phyloP scores from a whole-genome alignment of 768 basidiomycete species.

The Phanerochaete carnosa region DNA sequence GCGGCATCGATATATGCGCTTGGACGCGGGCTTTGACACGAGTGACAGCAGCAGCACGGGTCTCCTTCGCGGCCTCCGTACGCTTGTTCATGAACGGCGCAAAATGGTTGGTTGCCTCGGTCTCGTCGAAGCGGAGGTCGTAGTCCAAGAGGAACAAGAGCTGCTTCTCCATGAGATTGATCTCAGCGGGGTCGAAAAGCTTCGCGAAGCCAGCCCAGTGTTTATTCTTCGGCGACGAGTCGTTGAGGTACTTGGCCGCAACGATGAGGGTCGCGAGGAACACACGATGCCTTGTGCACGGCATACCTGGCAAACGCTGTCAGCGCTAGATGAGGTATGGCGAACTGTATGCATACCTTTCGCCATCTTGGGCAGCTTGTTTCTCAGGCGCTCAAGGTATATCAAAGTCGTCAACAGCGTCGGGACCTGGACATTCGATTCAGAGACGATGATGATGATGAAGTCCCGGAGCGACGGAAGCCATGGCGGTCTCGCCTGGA shows the following conservation, averaged over 20 bases:
- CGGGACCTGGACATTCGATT: conserved; percentile 85
- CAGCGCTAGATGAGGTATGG: neutral
- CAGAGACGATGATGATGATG: conserved; percentile 74
- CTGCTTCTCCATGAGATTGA: conserved; percentile 98
- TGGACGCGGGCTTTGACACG: conserved; percentile 55
- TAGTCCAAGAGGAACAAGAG: conserved; percentile 90
- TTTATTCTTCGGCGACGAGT: conserved; percentile 91
- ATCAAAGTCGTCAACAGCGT: conserved; percentile 89
- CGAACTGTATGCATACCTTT: conserved; percentile 56
- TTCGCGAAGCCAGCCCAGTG: conserved; percentile 85
- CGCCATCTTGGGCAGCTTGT: conserved; percentile 76
- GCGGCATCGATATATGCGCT: conserved; percentile 40
- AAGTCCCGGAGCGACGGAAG: conserved; percentile 78
- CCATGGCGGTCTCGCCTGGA: conserved; percentile 20
- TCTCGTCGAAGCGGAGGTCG: conserved; percentile 86
- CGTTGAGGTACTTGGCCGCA: conserved; percentile 95
- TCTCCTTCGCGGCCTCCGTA: conserved; percentile 36
- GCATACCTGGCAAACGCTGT: conserved; percentile 48
- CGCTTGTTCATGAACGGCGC: conserved; percentile 54
- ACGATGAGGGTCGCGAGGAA: conserved; percentile 96
- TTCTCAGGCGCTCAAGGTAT: conserved; percentile 84
- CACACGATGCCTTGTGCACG: conserved; percentile 91
- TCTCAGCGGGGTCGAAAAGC: conserved; percentile 72
- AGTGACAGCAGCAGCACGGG: conserved; percentile 51
- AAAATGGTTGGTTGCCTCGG: conserved; percentile 66